phyloP scores from a whole-genome alignment of 805 yeast genomes.

The Starmerella bombicola region DNA sequence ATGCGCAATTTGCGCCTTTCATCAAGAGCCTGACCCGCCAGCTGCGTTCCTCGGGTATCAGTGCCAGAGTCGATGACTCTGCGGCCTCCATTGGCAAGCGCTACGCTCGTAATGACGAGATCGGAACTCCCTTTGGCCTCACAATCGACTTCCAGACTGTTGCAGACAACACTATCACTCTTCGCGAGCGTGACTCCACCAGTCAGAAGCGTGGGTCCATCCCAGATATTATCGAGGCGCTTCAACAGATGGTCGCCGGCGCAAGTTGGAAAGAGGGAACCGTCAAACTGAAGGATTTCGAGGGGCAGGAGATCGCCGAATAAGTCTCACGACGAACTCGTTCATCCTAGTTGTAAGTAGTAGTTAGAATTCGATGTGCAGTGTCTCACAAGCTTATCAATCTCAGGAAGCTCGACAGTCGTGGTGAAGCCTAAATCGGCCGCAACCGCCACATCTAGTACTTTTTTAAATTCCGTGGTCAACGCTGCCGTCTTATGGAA shows the following conservation, averaged over 20 bases:
- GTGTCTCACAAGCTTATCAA: too few relatives aligned
- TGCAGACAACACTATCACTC: slow-evolving; percentile 75
- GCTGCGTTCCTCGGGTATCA: slow-evolving; percentile 70
- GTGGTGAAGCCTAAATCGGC: too few relatives aligned
- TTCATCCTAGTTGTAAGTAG: too few relatives aligned
- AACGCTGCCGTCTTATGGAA: too few relatives aligned
- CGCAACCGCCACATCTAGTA: too few relatives aligned
- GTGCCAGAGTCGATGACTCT: slow-evolving; percentile 93
- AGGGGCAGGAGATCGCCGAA: slow-evolving; percentile 37
- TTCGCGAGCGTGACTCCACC: slow-evolving; percentile 95
- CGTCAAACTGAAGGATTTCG: slow-evolving; percentile 55
- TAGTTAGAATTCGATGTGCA: too few relatives aligned
- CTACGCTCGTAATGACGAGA: slow-evolving; percentile 94
- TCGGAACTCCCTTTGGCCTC: slow-evolving; percentile 97
- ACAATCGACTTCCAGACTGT: slow-evolving; percentile 91
- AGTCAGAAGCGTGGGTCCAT: slow-evolving; percentile 89
- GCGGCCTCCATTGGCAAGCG: slow-evolving; percentile 96
- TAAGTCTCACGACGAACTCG: too few relatives aligned
- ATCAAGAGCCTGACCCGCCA: slow-evolving; percentile 54
- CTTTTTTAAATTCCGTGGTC: too few relatives aligned
- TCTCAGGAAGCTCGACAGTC: too few relatives aligned
- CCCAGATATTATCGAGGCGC: slow-evolving; percentile 55
- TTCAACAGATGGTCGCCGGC: slow-evolving; percentile 61
- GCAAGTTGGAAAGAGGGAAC: slow-evolving; percentile 81
- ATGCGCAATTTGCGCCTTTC: slow-evolving; percentile 65